phyloP scores from a whole-genome alignment of 148 eudicot genomes.

The Arbutus unedo region DNA sequence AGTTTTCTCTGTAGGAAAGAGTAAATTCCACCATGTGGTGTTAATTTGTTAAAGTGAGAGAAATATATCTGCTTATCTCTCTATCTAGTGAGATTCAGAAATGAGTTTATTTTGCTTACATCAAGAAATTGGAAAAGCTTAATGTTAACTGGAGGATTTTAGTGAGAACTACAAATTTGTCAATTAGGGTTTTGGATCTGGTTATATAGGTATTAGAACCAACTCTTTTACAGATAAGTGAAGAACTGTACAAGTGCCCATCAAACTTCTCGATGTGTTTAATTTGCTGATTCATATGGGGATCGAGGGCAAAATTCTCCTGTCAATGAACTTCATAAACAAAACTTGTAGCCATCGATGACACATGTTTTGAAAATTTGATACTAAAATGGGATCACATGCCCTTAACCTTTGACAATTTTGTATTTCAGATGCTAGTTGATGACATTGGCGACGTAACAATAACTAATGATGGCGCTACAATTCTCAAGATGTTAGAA shows the following conservation, averaged over 20 bases:
- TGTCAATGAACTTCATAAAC: not conserved
- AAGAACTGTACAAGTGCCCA: not conserved
- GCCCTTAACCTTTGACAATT: not conserved
- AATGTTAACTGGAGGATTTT: not conserved
- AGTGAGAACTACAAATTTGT: not conserved
- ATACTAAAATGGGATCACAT: not conserved
- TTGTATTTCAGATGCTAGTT: constrained; percentile 66
- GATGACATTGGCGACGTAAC: constrained; percentile 97
- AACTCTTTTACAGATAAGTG: not conserved
- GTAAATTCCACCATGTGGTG: not conserved
- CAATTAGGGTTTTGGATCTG: not conserved
- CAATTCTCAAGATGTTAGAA: constrained; percentile 89
- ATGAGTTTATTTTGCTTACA: not conserved
- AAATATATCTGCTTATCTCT: not conserved
- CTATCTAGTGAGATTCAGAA: too few species aligned
- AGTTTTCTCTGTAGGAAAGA: not conserved
- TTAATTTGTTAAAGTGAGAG: not conserved
- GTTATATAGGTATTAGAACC: not conserved
- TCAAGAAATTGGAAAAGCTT: not conserved
- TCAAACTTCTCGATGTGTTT: not conserved
- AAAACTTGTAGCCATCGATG: not conserved
- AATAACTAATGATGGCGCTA: constrained; percentile 95
- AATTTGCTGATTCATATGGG: not conserved
- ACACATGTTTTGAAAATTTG: not conserved
- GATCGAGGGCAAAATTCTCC: not conserved